Base-by-base conservation (phyloP, 352 stramenopile species). In the Saprolegnia diclina region DNA sequence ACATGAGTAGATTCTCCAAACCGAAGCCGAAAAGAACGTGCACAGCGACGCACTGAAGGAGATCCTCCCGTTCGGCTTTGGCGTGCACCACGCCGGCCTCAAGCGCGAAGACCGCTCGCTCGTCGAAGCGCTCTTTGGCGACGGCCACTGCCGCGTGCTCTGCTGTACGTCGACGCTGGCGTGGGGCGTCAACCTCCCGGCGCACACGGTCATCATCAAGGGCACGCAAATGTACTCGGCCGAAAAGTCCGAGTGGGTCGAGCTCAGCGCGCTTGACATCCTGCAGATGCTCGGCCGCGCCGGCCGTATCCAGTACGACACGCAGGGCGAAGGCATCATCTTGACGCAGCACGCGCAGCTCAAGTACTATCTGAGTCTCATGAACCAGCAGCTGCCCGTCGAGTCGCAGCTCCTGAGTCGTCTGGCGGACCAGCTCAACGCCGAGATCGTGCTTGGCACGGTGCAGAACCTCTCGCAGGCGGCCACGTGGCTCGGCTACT, bases 161-260 rank as follows among this genome's bases (percentile, higher is more conserved):
- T 94, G 98, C 59, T 99, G 91, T 52, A 99, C 98, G 7, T 97
- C 97, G 38, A 99, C 98, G 38, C 81, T 99, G 18, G 98, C 98
- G 0, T 99, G 98, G 98, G 98, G 98, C 79, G 97, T 99, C 22
- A 99, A 99, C 77, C 78, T 99, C 54, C 98, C 98, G 6, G 97
- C 97, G 0, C 97, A 99, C 79, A 99, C 97, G 5, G 98, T 99
- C 18, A 99, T 99, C 71, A 99, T 99, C 75, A 99, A 99, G 80
- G 98, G 98, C n/a, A 99, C 98, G 32, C 97, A 99, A 75, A 98
- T 99, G 72, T 99, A 99, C 82, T 98, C 98, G 71, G 97, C 97
- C 4, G 95, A 98, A 57, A 96, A 98, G 70, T 96, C 97, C 19
- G 82, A 95, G 22, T 99, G 97, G 97, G 97, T 95, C 24, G 97